Percentiles rank a stretch among this genome's conserved stretches.
Conservation (phyloP, 164 flowering plant species). For the Liriodendron chinense region DNA sequence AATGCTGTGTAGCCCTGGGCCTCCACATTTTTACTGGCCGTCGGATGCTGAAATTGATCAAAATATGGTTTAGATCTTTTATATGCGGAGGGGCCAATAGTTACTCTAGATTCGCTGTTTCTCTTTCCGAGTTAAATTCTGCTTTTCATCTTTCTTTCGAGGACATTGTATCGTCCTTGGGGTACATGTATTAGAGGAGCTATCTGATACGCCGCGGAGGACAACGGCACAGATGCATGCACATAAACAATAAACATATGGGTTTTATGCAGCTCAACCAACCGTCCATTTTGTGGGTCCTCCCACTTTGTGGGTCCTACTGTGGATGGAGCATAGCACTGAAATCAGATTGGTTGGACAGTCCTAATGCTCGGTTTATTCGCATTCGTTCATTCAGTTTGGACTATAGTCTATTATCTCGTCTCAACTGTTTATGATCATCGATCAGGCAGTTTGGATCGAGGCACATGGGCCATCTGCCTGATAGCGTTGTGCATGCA, state of each 20-base stretch:
- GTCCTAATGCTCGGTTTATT: not conserved
- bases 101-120: not conserved
- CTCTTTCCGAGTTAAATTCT: not conserved
- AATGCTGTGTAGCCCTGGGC: not conserved
- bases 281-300: not conserved
- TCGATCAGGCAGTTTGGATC: no score
- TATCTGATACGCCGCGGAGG: not conserved
- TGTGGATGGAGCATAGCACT: not conserved
- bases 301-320: not conserved
- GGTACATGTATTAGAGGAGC: not conserved
- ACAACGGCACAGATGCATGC: not conserved
- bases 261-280: not conserved
- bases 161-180: not conserved
- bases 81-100: not conserved
- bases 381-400: not conserved
- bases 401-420: not conserved
- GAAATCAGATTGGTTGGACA: slow-evolving; percentile 1
- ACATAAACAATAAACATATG: not conserved
- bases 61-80: not conserved
- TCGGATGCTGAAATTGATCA: not conserved
- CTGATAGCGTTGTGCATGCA: not conserved
- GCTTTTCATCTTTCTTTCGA: no score
- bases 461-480: not conserved
- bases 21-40: not conserved
- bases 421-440: not conserved